Evolutionary conservation across 2,329 filamentous ascomycete genomes (phyloP).

Genomic region (Aspergillus versicolor): DNA sequence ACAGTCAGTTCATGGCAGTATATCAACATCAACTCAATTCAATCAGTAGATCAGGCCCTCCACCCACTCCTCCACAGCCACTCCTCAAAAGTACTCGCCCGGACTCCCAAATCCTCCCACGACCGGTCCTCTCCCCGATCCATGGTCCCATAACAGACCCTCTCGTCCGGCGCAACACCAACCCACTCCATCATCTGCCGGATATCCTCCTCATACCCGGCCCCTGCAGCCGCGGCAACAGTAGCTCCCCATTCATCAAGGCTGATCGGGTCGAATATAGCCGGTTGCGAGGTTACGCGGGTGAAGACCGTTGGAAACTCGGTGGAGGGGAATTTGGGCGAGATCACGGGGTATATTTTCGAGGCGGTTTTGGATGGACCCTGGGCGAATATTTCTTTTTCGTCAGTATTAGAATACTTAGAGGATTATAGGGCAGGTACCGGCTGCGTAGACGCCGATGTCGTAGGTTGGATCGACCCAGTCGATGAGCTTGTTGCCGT

Average conservation of each 20-base stretch:
- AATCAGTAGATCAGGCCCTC: neutral
- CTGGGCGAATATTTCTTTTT: neutral
- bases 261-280: neutral
- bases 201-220: slow-evolving; percentile 16
- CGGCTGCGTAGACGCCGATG: slow-evolving; percentile 19
- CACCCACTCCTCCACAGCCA: slow-evolving; percentile 18
- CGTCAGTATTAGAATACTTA: neutral
- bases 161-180: slow-evolving; percentile 17
- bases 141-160: slow-evolving; percentile 21
- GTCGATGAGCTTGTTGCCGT: slow-evolving; percentile 10
- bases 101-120: slow-evolving; percentile 17
- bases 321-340: neutral
- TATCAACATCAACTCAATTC: too few relatives aligned
- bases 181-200: slow-evolving; percentile 24
- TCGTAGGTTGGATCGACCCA: slow-evolving; percentile 21
- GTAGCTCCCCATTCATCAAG: neutral
- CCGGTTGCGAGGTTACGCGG: neutral
- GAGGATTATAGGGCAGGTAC: slow-evolving; percentile 4
- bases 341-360: neutral
- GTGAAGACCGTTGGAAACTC: neutral
- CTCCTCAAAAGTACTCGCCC: slow-evolving; percentile 19
- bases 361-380: neutral
- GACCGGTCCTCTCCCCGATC: slow-evolving; percentile 10
- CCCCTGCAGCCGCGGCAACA: neutral
- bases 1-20: too few relatives aligned